Percentiles rank a stretch among this genome's conserved stretches.
phyloP scores from a whole-genome alignment of 1,284 basidiomycete species.

The Apiotrichum gracile region DNA sequence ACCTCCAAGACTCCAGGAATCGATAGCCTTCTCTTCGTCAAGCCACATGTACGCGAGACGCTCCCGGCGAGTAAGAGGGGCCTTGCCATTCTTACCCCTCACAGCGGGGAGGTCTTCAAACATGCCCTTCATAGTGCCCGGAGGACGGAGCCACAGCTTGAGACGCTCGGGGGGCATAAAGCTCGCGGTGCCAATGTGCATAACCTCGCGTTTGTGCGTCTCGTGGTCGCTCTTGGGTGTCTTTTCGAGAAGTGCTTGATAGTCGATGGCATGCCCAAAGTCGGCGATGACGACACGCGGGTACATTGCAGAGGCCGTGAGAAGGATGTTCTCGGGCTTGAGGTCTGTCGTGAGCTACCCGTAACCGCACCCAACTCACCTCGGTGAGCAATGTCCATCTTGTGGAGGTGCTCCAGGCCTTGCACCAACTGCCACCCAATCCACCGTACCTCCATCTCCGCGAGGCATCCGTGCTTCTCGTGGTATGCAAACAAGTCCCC shows the following conservation, averaged over 20 bases:
- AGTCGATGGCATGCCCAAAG: conserved; percentile 55
- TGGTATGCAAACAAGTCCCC: conserved; percentile 75
- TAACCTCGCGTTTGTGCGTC: neutral
- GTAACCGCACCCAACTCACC: conserved; percentile 51
- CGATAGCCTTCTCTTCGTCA: conserved; percentile 15
- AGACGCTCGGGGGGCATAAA: conserved; percentile 24
- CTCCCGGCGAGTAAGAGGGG: conserved; percentile 4
- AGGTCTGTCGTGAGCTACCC: conserved; percentile 1
- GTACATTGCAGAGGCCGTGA: conserved; percentile 66
- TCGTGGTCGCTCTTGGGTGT: neutral
- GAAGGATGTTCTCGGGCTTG: conserved; percentile 50
- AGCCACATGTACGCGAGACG: conserved; percentile 17
- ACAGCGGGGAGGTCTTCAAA: conserved; percentile 1
- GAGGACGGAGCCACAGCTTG: conserved; percentile 5
- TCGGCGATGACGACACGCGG: conserved; percentile 77
- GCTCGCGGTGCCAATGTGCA: conserved; percentile 12
- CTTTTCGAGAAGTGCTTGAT: neutral
- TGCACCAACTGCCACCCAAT: conserved; percentile 72
- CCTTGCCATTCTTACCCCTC: neutral
- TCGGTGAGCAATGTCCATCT: conserved; percentile 68
- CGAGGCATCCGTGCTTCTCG: conserved; percentile 52
- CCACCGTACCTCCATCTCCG: conserved; percentile 74
- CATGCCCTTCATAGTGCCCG: neutral
- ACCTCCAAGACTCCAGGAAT: conserved; percentile 28
- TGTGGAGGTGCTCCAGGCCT: conserved; percentile 67